Percentiles rank a stretch among this genome's conserved stretches.
These are phyloP conservation scores for Colletotrichum nymphaeae DNA, from an alignment of 2,329 filamentous ascomycete species.

Conservation along the genomic window DNA sequence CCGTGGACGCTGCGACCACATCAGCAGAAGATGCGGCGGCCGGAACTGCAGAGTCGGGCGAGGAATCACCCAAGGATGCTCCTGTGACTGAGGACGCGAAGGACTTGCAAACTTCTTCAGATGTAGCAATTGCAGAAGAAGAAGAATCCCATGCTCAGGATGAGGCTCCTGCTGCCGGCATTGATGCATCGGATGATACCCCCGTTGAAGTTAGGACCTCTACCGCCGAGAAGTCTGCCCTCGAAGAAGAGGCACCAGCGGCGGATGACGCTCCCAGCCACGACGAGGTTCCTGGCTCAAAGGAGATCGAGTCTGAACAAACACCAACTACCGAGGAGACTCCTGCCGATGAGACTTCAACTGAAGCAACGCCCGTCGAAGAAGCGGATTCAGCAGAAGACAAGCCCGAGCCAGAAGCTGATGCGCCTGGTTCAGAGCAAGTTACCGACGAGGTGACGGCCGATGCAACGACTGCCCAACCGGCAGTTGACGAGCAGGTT, in stretches of 20 bases:
- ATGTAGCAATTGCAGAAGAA: background rate
- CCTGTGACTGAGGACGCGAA: background rate
- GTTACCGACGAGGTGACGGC: background rate
- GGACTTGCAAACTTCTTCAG: background rate
- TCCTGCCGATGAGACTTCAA: background rate
- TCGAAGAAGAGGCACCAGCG: background rate
- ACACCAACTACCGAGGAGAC: background rate
- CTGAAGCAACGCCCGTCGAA: background rate
- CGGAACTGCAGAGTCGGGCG: background rate
- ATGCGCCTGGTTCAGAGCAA: background rate
- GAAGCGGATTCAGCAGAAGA: background rate
- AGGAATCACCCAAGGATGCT: background rate
- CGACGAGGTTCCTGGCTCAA: background rate
- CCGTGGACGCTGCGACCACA: background rate
- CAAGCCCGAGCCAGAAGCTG: background rate
- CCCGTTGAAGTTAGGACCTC: background rate
- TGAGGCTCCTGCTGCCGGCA: background rate
- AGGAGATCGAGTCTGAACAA: background rate
- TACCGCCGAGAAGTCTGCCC: background rate
- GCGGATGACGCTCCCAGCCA: background rate
- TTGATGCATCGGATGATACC: background rate
- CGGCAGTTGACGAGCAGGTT: background rate
- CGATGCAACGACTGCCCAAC: background rate
- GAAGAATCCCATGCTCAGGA: background rate
- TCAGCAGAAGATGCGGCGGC: background rate